Conservation (phyloP, 228 moss, liverwort and hornwort genomes). For the Sphagnum magellanicum region DNA sequence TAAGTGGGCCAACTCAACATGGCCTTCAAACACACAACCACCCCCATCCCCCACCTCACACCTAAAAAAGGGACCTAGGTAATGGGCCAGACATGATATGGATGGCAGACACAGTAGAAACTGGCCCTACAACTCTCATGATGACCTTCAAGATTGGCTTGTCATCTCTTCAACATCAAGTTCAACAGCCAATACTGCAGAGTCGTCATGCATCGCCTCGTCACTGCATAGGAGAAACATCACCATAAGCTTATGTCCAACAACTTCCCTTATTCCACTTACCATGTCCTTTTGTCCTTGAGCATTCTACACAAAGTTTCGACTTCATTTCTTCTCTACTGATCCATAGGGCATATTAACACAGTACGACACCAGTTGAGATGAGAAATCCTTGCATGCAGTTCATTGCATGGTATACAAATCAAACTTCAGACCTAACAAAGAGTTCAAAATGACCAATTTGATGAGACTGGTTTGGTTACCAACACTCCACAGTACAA, state of each 20-base stretch:
- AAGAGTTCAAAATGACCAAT: neutral
- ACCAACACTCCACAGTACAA: too few relatives aligned
- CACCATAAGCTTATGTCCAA: neutral
- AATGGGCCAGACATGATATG: too few relatives aligned
- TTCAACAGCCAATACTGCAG: constrained; percentile 53
- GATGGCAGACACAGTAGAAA: too few relatives aligned
- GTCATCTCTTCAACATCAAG: constrained; percentile 50
- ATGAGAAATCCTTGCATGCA: neutral
- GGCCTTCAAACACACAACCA: too few relatives aligned
- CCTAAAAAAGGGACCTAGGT: too few relatives aligned
- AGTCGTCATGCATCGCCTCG: constrained; percentile 62
- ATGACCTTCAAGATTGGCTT: constrained; percentile 20
- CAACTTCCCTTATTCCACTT: neutral
- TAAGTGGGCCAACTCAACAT: too few relatives aligned
- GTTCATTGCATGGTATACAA: neutral
- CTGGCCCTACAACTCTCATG: too few relatives aligned
- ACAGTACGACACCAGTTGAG: neutral
- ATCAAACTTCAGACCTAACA: neutral
- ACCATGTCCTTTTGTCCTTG: neutral
- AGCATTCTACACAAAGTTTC: neutral
- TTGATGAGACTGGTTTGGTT: too few relatives aligned
- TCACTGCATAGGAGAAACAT: constrained; percentile 26
- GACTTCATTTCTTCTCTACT: neutral
- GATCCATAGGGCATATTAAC: neutral
- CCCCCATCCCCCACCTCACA: too few relatives aligned